phyloP scores from a whole-genome alignment of 495 filamentous ascomycete genomes.

The Neurospora hispaniola region DNA sequence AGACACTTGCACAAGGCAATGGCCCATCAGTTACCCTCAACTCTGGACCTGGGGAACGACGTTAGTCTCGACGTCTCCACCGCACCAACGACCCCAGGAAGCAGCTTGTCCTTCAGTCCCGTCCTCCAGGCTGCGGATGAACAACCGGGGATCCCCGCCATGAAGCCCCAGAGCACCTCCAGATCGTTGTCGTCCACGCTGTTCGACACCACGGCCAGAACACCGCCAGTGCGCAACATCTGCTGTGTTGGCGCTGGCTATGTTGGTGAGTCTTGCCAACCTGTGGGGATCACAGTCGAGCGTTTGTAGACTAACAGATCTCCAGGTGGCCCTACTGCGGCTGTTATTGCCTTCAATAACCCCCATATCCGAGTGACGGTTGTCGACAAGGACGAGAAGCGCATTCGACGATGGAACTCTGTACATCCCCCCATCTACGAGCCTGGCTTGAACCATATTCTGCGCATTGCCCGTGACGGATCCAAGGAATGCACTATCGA shows the following conservation, averaged over 20 bases:
- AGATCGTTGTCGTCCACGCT: slow-evolving; percentile 8
- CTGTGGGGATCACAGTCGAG: not conserved
- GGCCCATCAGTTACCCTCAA: slow-evolving; percentile 3
- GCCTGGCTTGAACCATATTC: slow-evolving; percentile 55
- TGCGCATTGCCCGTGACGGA: slow-evolving; percentile 52
- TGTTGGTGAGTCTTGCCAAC: slow-evolving; percentile 12
- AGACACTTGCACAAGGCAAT: not conserved
- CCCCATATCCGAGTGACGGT: slow-evolving; percentile 60
- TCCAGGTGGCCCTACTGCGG: slow-evolving; percentile 61
- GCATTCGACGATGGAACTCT: slow-evolving; percentile 64
- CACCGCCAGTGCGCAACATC: slow-evolving; percentile 35
- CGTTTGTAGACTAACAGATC: not conserved
- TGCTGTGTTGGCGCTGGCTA: slow-evolving; percentile 24
- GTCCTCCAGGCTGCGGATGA: slow-evolving; percentile 22
- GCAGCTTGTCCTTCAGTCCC: slow-evolving; percentile 35
- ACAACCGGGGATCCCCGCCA: slow-evolving; percentile 10
- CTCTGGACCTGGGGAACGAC: slow-evolving; percentile 13
- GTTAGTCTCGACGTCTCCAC: slow-evolving; percentile 28
- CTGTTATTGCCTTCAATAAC: slow-evolving; percentile 60
- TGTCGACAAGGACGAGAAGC: slow-evolving; percentile 50
- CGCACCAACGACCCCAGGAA: slow-evolving; percentile 44
- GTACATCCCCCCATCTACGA: slow-evolving; percentile 66
- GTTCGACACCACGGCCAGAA: slow-evolving; percentile 8
- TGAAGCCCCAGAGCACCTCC: slow-evolving; percentile 6
- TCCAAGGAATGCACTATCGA: slow-evolving; percentile 16